A percentile compares a stretch with the other conserved stretches of the same genome.
Evolutionary conservation across 2,329 filamentous ascomycete species (phyloP).

Genomic region (Clonostachys solani): DNA sequence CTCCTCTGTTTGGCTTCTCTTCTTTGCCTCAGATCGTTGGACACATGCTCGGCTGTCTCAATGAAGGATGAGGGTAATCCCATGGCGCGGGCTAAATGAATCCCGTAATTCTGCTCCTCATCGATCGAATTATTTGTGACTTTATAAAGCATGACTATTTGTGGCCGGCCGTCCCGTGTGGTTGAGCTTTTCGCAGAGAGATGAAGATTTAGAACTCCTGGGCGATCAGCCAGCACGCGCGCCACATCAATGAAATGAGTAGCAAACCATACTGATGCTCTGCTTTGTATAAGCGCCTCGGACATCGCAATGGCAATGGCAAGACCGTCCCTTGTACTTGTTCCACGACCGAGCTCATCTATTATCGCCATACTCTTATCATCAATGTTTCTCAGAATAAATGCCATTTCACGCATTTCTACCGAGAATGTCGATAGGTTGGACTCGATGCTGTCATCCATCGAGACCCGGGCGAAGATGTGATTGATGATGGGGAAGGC

Average conservation of each 20-base stretch:
- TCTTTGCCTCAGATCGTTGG: slow-evolving; percentile 54
- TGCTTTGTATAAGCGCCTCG: slow-evolving; percentile 77
- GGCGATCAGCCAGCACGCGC: slow-evolving; percentile 66
- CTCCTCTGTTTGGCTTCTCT: slow-evolving; percentile 53
- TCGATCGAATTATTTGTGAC: slow-evolving; percentile 67
- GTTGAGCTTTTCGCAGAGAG: slow-evolving; percentile 63
- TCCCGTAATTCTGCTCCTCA: slow-evolving; percentile 70
- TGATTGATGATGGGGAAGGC: slow-evolving; percentile 76
- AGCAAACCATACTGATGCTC: slow-evolving; percentile 83
- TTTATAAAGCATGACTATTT: slow-evolving; percentile 86
- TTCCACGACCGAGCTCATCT: slow-evolving; percentile 89
- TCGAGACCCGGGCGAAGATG: slow-evolving; percentile 82
- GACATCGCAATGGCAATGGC: slow-evolving; percentile 88
- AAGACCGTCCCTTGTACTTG: slow-evolving; percentile 82
- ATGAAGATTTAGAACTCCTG: slow-evolving; percentile 79
- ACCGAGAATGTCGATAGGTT: slow-evolving; percentile 91
- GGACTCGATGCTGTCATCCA: slow-evolving; percentile 82
- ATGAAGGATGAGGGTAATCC: slow-evolving; percentile 68
- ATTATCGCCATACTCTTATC: slow-evolving; percentile 74
- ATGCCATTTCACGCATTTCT: slow-evolving; percentile 95
- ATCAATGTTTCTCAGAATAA: slow-evolving; percentile 82
- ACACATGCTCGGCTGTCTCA: slow-evolving; percentile 62
- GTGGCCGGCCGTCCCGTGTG: slow-evolving; percentile 42
- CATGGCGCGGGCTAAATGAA: slow-evolving; percentile 73
- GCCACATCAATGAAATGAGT: slow-evolving; percentile 89